These are phyloP conservation scores for Stromatinia cepivora DNA, from an alignment of 2,329 filamentous ascomycete genomes.

Conservation along the genomic window DNA sequence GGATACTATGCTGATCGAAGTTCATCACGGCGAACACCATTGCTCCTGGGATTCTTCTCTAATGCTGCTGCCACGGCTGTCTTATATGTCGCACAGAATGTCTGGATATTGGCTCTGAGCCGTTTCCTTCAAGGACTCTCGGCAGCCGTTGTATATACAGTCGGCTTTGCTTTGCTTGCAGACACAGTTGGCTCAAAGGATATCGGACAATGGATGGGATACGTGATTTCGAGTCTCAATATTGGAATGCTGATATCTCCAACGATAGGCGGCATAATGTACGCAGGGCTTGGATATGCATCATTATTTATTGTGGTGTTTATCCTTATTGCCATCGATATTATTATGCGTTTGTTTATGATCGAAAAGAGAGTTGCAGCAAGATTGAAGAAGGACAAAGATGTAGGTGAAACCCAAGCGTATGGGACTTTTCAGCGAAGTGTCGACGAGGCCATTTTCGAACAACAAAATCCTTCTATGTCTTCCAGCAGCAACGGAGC, in stretches of 20 bases:
- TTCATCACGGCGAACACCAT: conserved; percentile 58
- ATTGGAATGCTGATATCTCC: conserved; percentile 57
- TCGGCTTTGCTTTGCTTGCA: conserved; percentile 67
- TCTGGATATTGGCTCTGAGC: conserved; percentile 17
- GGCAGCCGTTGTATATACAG: conserved; percentile 70
- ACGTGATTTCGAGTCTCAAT: conserved; percentile 58
- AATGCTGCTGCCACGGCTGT: conserved; percentile 53
- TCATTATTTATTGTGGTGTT: conserved; percentile 59
- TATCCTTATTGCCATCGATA: conserved; percentile 53
- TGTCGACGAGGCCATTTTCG: background rate
- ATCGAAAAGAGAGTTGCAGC: conserved; percentile 58
- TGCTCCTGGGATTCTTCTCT: conserved; percentile 57
- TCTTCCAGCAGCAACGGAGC: background rate
- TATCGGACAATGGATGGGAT: conserved; percentile 61
- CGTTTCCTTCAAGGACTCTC: conserved; percentile 42
- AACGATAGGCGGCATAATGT: conserved; percentile 27
- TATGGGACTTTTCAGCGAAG: conserved; percentile 15
- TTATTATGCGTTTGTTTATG: conserved; percentile 54
- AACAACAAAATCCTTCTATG: background rate
- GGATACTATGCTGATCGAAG: conserved; percentile 54
- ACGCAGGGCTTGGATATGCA: conserved; percentile 53
- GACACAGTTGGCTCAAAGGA: conserved; percentile 65
- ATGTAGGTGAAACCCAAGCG: background rate
- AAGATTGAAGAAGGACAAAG: conserved; percentile 37
- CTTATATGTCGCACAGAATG: conserved; percentile 52